Base-by-base conservation (phyloP, 768 basidiomycete species). In the Serendipita indica region DNA sequence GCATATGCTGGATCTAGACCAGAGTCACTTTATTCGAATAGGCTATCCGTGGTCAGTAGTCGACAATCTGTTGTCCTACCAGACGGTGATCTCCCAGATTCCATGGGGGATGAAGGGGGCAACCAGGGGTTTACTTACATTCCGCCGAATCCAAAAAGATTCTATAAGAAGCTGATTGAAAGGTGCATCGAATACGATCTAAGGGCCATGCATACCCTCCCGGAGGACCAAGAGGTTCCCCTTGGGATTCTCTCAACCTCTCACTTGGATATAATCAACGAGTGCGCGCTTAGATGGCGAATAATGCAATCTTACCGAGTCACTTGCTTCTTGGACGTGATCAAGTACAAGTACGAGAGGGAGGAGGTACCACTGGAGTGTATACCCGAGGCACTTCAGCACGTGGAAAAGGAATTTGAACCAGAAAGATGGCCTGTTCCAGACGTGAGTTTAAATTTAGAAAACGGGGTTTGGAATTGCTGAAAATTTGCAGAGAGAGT, bases 281-380 rank as follows among this genome's bases (percentile, higher is more conserved):
- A 93, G 64, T 92, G 90, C 64, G 89, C 89, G 2, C 64, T 86
- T 60, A 77, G 90, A 39, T 98, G 96, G 96, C 77, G 94, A 46
- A 83, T 98, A 62, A 79, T 82, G 1, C 83, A 84, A 62, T 73
- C 84, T 16, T 88, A 86, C 66, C 81, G 87, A 33, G 82, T 79
- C 0, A 76, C 82, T 7, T 84, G 82, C 65, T 96, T 93, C 72
- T 71, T 96, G 65, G 85, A 89, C 58, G 75, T 90, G 57, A 88
- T 97, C 57, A 84, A 82, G 62, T 81, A 84, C 54, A 83, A 91
- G 67, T 96, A 86, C 66, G 87, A 92, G 70, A 79, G 86, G 33
- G 84, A 86, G 62, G 84, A 91, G 62, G 89, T 98, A 3, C 96
- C 96, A 1, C 73, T 94, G 66, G 94, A 94, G 66, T 98, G 96